Evolutionary conservation across 352 stramenopile species (phyloP), one percentile per base, ranked within the genome.

Genomic region (Phytophthora litchii): DNA sequence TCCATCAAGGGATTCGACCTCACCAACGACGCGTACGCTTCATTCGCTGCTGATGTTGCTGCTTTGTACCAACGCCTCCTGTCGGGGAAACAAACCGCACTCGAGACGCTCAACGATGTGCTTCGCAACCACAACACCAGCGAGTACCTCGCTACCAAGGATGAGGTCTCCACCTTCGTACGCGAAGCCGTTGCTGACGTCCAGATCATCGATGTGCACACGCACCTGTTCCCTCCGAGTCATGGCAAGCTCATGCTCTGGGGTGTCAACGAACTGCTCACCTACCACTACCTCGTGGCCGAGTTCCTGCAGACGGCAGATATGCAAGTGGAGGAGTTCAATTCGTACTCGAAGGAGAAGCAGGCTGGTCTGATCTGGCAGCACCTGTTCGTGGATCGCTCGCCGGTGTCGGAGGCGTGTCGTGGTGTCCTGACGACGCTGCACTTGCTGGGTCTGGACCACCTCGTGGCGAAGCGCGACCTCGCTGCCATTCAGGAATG

Each of bases 271-370:
- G 92, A 97, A 60, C 69, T 98, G 34, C 75, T 98, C 25, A 98
- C 92, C 17, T 98, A 98, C 68, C 94, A 98, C 74, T 98, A 98
- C 68, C 72, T 98, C 6, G 92, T 98, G 14, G 89, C 92, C 2
- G 94, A 98, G 77, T 97, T 94, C 63, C 88, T 98, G 62, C 94
- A 96, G 61, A 97, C 88, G n/a, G 83, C 83, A 20, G 63, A 78
- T 12, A 73, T 86, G 13, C 70, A 81, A 35, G 84, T 91, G 5
- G 83, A 95, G 49, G 57, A 64, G 46, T 97, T 97, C 64, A 96
- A 95, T 67, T 70, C 76, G 23, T 80, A 86, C 38, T 72, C 69
- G 31, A 96, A 94, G 76, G 64, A 78, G 74, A 61, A 78, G 27
- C 90, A 97, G 69, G 91, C 92, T 1, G 59, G 82, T 57, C 57